Evolutionary conservation across 805 yeast genomes (phyloP).

Genomic region (Yamadazyma paraphyllophila): DNA sequence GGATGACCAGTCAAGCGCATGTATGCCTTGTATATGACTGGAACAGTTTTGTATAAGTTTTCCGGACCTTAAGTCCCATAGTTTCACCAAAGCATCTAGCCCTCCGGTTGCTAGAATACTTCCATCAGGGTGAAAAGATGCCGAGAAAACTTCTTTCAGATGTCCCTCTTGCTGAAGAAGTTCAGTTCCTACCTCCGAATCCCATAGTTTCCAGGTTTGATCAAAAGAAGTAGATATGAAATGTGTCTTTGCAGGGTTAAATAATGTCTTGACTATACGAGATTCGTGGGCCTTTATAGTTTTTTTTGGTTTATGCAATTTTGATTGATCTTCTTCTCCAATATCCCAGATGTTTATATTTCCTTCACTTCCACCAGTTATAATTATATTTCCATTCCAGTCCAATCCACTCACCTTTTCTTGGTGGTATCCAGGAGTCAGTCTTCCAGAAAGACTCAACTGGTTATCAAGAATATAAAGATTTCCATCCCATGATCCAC

Average conservation of each 20-base stretch:
- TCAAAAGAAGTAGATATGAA: constrained; percentile 78
- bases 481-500: constrained; percentile 85
- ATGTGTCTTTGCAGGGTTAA: constrained; percentile 61
- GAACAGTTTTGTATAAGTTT: constrained; percentile 52
- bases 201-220: constrained; percentile 89
- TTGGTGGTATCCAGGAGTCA: constrained; percentile 43
- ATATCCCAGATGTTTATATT: constrained; percentile 30
- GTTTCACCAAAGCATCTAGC: constrained; percentile 62
- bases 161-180: constrained; percentile 84
- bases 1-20: constrained; percentile 68
- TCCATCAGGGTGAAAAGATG: constrained; percentile 75
- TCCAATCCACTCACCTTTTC: constrained; percentile 73
- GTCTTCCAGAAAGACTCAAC: constrained; percentile 26
- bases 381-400: constrained; percentile 44
- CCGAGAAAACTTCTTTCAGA: constrained; percentile 61
- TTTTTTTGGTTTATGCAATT: constrained; percentile 15
- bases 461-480: constrained; percentile 48
- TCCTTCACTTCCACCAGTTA: constrained; percentile 42
- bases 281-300: constrained; percentile 34
- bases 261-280: constrained; percentile 58
- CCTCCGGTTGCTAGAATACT: constrained; percentile 75
- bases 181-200: constrained; percentile 42
- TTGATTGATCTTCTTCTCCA: constrained; percentile 1
- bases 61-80: constrained; percentile 91
- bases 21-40: constrained; percentile 73